Evolutionary conservation across 2,329 filamentous ascomycete species (phyloP).

Genomic region (Ophiostoma ips): DNA sequence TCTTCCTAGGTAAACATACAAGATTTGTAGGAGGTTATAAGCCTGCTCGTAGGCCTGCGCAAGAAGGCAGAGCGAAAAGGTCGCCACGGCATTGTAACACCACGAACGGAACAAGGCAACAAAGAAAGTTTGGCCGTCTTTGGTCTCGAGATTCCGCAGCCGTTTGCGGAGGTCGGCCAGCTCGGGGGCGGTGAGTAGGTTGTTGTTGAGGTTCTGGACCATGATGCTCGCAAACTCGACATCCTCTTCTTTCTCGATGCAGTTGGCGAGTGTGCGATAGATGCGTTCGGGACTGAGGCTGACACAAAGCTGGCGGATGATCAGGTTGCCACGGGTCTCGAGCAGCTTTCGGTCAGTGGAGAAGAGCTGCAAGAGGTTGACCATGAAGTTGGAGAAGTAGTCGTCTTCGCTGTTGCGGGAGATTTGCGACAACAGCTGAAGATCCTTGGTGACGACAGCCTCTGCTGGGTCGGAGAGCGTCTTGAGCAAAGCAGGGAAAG

Average conservation of each 20-base stretch:
- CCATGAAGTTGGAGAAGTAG: slow-evolving; percentile 97
- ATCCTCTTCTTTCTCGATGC: slow-evolving; percentile 94
- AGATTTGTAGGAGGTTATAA: slow-evolving; percentile 89
- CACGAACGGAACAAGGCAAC: slow-evolving; percentile 88
- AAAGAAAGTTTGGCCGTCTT: slow-evolving; percentile 90
- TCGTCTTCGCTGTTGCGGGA: slow-evolving; percentile 93
- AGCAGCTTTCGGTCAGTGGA: slow-evolving; percentile 84
- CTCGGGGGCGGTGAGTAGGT: slow-evolving; percentile 93
- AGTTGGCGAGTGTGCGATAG: slow-evolving; percentile 88
- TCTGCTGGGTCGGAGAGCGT: slow-evolving; percentile 92
- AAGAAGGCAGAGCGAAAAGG: slow-evolving; percentile 87
- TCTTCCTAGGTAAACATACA: slow-evolving; percentile 55
- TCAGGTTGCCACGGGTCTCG: slow-evolving; percentile 86
- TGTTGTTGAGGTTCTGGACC: slow-evolving; percentile 98
- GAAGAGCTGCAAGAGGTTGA: slow-evolving; percentile 87
- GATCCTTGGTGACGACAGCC: slow-evolving; percentile 85
- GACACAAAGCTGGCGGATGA: slow-evolving; percentile 87
- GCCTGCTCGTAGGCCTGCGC: slow-evolving; percentile 97
- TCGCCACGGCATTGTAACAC: slow-evolving; percentile 97
- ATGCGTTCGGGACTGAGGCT: slow-evolving; percentile 90
- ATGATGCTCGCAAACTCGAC: slow-evolving; percentile 98
- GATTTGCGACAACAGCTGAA: slow-evolving; percentile 89
- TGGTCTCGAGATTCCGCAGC: slow-evolving; percentile 78
- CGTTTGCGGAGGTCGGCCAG: slow-evolving; percentile 81
- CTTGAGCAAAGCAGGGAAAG: slow-evolving; percentile 89